A percentile compares a stretch with the other conserved stretches of the same genome.
These are phyloP conservation scores for Penicillium sp. DNA, from an alignment of 2,329 filamentous ascomycete genomes.

Conservation along the genomic window DNA sequence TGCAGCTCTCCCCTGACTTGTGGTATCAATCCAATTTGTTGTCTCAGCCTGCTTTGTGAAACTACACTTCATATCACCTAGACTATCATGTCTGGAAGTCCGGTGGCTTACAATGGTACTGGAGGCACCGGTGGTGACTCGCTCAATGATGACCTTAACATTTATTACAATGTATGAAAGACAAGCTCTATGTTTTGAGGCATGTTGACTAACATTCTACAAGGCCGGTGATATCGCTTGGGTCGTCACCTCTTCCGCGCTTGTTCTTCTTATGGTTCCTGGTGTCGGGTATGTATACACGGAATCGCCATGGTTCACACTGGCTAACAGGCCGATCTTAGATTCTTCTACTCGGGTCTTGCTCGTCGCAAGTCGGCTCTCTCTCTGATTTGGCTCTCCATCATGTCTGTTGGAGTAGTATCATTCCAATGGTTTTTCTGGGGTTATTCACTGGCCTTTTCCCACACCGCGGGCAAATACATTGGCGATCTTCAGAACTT, in stretches of 20 bases:
- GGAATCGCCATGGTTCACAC: neutral
- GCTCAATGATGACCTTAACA: slow-evolving; percentile 65
- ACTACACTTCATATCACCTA: neutral
- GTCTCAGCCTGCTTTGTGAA: neutral
- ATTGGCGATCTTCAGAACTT: slow-evolving; percentile 76
- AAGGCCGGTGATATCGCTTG: slow-evolving; percentile 77
- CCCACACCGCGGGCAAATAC: slow-evolving; percentile 66
- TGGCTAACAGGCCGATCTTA: slow-evolving; percentile 25
- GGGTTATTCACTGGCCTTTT: slow-evolving; percentile 81
- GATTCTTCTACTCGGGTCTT: slow-evolving; percentile 90
- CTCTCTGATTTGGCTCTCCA: slow-evolving; percentile 75
- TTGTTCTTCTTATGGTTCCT: slow-evolving; percentile 88
- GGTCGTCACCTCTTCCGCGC: slow-evolving; percentile 67
- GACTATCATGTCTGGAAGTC: slow-evolving; percentile 31
- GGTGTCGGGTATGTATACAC: slow-evolving; percentile 61
- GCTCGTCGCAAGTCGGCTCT: slow-evolving; percentile 84
- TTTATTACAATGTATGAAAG: slow-evolving; percentile 61
- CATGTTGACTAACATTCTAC: slow-evolving; percentile 12
- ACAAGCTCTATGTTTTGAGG: neutral
- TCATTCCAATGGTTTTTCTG: slow-evolving; percentile 96
- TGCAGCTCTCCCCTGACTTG: neutral
- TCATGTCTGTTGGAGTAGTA: slow-evolving; percentile 73
- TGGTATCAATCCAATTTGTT: neutral
- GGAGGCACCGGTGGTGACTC: slow-evolving; percentile 60
- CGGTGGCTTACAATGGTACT: slow-evolving; percentile 60